phyloP scores from a whole-genome alignment of 2,329 filamentous ascomycete genomes.

The Zymoseptoria brevis region DNA sequence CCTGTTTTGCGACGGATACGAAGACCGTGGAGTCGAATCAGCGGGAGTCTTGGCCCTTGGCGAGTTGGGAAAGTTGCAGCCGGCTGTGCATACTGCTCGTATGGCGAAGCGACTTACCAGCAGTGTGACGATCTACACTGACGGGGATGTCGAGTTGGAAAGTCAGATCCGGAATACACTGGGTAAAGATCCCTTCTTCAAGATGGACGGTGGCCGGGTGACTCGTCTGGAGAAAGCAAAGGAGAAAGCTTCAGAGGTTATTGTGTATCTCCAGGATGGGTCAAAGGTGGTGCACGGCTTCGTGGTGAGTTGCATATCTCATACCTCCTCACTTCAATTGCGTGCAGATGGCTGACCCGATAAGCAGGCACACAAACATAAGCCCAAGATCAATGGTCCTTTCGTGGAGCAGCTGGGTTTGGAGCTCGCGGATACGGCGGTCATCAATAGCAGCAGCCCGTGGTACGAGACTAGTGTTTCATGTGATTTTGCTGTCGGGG shows the following conservation, averaged over 20 bases:
- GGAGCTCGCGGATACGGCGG: not conserved
- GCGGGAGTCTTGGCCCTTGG: conserved; percentile 43
- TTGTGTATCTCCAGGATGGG: not conserved
- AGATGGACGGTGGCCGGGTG: not conserved
- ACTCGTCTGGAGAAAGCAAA: not conserved
- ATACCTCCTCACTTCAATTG: not conserved
- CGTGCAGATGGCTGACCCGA: not conserved
- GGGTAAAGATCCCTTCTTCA: not conserved
- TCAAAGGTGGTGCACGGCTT: not conserved
- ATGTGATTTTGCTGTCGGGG: conserved; percentile 2
- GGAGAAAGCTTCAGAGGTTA: not conserved
- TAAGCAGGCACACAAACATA: not conserved
- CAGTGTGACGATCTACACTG: conserved; percentile 1
- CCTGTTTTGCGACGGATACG: conserved; percentile 53
- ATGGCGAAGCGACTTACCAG: conserved; percentile 4
- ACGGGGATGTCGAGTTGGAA: not conserved
- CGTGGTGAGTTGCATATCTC: not conserved
- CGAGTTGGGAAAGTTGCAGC: conserved; percentile 19
- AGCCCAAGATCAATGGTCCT: not conserved
- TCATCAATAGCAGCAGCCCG: not conserved
- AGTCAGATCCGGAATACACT: not conserved
- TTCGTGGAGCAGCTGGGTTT: too few species aligned
- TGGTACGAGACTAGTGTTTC: not conserved
- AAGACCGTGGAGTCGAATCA: conserved; percentile 43
- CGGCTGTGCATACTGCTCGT: conserved; percentile 1